Evolutionary conservation across 1,284 basidiomycete species (phyloP).

Genomic region (Mrakiaceae sp.): DNA sequence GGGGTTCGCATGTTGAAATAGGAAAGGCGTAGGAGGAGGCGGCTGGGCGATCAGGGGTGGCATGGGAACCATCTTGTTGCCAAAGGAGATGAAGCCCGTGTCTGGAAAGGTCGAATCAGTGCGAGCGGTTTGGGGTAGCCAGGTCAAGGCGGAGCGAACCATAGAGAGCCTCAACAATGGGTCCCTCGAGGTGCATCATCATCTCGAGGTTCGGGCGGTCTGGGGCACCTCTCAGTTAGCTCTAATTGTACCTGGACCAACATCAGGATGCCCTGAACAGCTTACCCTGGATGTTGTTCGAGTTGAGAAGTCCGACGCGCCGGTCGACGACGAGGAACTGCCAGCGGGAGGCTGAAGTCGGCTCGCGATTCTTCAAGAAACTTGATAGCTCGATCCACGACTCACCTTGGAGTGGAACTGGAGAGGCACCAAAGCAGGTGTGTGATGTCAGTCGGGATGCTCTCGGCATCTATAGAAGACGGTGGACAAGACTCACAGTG

Average conservation of each 20-base stretch:
- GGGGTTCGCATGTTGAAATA: slow-evolving; percentile 39
- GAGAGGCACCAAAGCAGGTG: slow-evolving; percentile 36
- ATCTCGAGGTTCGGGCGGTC: slow-evolving; percentile 55
- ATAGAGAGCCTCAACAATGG: slow-evolving; percentile 59
- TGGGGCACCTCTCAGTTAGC: slow-evolving; percentile 14
- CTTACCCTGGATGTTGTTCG: slow-evolving; percentile 56
- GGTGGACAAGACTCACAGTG: slow-evolving; percentile 35
- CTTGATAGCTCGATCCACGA: too few relatives aligned
- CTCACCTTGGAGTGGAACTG: slow-evolving; percentile 52
- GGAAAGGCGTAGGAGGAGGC: slow-evolving; percentile 38
- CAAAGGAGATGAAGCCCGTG: slow-evolving; percentile 57
- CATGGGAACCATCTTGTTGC: slow-evolving; percentile 46
- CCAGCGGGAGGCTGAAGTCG: too few relatives aligned
- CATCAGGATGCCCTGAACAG: neutral
- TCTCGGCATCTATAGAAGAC: neutral
- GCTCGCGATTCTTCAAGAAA: too few relatives aligned
- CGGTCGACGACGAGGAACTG: slow-evolving; percentile 59
- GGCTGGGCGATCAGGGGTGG: slow-evolving; percentile 43
- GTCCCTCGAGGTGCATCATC: slow-evolving; percentile 56
- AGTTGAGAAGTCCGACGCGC: slow-evolving; percentile 57
- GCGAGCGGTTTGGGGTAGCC: too few relatives aligned
- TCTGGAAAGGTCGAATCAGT: slow-evolving; percentile 31
- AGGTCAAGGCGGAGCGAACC: too few relatives aligned
- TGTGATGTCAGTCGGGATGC: neutral
- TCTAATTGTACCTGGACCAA: neutral